Evolutionary conservation across 805 yeast species (phyloP).

Genomic region (Myxozyma mucilagina): DNA sequence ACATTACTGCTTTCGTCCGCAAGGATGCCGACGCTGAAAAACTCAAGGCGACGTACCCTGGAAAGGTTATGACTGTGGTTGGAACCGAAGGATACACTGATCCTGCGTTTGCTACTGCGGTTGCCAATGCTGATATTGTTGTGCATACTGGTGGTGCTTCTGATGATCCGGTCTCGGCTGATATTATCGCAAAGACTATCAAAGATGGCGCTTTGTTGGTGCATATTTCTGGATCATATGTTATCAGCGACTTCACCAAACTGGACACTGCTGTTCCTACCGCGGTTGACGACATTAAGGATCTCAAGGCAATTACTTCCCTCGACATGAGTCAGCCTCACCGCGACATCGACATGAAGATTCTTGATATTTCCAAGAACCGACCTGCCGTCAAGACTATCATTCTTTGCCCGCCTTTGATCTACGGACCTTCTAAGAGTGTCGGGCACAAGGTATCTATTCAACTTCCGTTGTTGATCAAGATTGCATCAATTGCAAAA

Average conservation of each 20-base stretch:
- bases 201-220: neutral
- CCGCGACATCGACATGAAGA: neutral
- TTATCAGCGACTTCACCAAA: neutral
- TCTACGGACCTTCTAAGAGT: neutral
- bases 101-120: neutral
- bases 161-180: neutral
- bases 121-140: neutral
- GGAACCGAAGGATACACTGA: neutral
- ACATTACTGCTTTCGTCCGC: slow-evolving; percentile 17
- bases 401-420: neutral
- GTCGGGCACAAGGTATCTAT: slow-evolving; percentile 37
- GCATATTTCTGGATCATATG: neutral
- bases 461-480: slow-evolving; percentile 41
- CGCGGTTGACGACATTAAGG: neutral
- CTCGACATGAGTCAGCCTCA: neutral
- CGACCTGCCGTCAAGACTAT: neutral
- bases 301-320: neutral
- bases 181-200: neutral
- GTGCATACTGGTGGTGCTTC: neutral
- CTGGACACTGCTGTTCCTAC: neutral
- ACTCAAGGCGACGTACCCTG: neutral
- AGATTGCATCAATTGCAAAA: slow-evolving; percentile 14
- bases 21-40: slow-evolving; percentile 13
- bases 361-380: neutral
- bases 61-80: neutral